Base-by-base conservation (phyloP, 2,329 filamentous ascomycete genomes). In the Ceratocystis albifundus region DNA sequence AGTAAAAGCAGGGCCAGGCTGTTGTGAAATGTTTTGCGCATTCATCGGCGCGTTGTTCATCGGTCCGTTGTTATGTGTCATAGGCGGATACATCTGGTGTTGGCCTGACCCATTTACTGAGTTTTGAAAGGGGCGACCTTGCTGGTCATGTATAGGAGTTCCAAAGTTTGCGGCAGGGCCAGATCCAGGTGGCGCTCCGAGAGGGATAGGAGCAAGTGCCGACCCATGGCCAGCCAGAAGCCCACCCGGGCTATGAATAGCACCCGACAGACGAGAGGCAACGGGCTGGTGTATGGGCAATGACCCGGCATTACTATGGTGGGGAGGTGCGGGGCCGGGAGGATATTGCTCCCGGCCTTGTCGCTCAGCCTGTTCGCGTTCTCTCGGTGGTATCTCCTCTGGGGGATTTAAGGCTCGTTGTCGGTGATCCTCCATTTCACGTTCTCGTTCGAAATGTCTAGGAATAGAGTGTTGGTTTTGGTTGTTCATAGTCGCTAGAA, bases 231-330 rank as follows among this genome's bases (percentile, higher is more conserved):
- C 90, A 7, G 87, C 84, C 48, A 97, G 83, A 45, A 97, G 81
- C 7, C 93, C 93, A 70, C 94, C 93, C 1, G 93, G 93, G 59
- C 91, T 95, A 74, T 96, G 93, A 66, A 96, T 95, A 64, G 90
- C 88, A 69, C 86, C 88, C 67, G 88, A 78, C 69, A 90, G 80
- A 76, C 92, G 80, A 73, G 91, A 85, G 69, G 93, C 93, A 68
- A 96, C 91, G 4, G 93, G 93, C 75, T 97, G 93, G 76, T 97
- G 93, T 71, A 97, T 87, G 65, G 92, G 90, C 65, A 96, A 89
- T 2, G 92, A 90, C 67, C 88, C 90, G 48, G 89, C 87, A 73
- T 89, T 92, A 76, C 88, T 94, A 75, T 96, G 92, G 73, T 94
- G 90, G 30, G 88, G 85, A 68, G 88, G 90, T 28, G 87, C 85